These are phyloP conservation scores for Saturnispora besseyi DNA, from an alignment of 805 yeast genomes.

Conservation along the genomic window DNA sequence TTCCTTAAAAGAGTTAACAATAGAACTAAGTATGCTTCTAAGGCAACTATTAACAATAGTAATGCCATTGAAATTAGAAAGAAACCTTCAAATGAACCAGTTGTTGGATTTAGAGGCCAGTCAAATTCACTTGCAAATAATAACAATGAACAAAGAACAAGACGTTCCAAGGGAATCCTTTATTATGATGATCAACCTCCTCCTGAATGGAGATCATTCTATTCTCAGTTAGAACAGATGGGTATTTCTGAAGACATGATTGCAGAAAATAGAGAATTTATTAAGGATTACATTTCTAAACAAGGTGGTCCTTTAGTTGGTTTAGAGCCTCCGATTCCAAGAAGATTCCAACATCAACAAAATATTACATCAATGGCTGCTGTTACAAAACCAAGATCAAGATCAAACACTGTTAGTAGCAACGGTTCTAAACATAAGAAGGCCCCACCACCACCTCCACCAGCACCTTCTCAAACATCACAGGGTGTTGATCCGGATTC, in stretches of 20 bases:
- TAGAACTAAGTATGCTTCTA: constrained; percentile 77
- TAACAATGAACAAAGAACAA: constrained; percentile 42
- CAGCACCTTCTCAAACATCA: constrained; percentile 15
- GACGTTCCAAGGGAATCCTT: constrained; percentile 48
- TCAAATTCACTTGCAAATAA: constrained; percentile 25
- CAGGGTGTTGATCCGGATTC: too few species aligned
- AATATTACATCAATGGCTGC: constrained; percentile 1
- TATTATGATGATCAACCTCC: constrained; percentile 79
- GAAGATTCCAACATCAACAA: constrained; percentile 36
- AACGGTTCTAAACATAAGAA: constrained; percentile 18
- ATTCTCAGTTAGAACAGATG: constrained; percentile 60
- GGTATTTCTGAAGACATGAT: constrained; percentile 87
- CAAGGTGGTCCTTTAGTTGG: constrained; percentile 79
- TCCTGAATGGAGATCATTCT: constrained; percentile 72
- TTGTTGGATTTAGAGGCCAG: constrained; percentile 63
- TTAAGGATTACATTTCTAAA: constrained; percentile 64
- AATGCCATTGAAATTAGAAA: constrained; percentile 78
- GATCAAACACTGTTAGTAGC: constrained; percentile 10
- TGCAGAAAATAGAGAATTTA: constrained; percentile 75
- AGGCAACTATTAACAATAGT: constrained; percentile 75
- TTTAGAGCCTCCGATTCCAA: constrained; percentile 75
- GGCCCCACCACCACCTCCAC: constrained; percentile 35
- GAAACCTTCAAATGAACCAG: constrained; percentile 29
- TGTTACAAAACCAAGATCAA: constrained; percentile 8
- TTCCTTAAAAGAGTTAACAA: constrained; percentile 69